Conservation (phyloP, 2,329 filamentous ascomycete genomes). For the Aspergillus hortae region DNA sequence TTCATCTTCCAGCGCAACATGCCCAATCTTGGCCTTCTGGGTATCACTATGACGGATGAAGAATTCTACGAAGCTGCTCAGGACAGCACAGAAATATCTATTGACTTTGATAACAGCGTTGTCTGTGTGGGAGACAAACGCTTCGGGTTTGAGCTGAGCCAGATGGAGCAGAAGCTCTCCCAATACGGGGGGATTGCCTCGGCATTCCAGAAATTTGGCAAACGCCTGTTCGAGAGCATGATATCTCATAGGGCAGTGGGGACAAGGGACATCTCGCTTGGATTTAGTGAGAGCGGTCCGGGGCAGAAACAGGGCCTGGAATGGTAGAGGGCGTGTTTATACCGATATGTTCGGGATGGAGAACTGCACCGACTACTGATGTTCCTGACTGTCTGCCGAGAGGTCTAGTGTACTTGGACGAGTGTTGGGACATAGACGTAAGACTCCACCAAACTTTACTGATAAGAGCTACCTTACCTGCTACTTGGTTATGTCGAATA, state of each 20-base stretch:
- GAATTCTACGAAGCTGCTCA: slow-evolving; percentile 36
- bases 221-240: slow-evolving; percentile 28
- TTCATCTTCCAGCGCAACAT: slow-evolving; percentile 49
- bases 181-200: slow-evolving; percentile 36
- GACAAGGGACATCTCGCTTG: not conserved
- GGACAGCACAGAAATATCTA: slow-evolving; percentile 35
- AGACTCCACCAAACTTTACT: no score
- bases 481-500: no score
- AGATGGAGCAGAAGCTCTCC: slow-evolving; percentile 40
- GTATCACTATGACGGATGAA: slow-evolving; percentile 39
- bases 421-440: no score
- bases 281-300: not conserved
- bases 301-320: no score
- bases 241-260: slow-evolving; percentile 3
- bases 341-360: not conserved
- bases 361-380: no score
- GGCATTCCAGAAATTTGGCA: slow-evolving; percentile 41
- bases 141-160: slow-evolving; percentile 35
- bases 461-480: no score
- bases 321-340: not conserved
- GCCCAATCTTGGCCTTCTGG: slow-evolving; percentile 44
- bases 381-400: no score
- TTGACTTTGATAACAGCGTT: slow-evolving; percentile 29
- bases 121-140: slow-evolving; percentile 18
- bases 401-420: no score